Evolutionary conservation across 2,329 filamentous ascomycete species (phyloP).

Genomic region (Beauveria medogensis): DNA sequence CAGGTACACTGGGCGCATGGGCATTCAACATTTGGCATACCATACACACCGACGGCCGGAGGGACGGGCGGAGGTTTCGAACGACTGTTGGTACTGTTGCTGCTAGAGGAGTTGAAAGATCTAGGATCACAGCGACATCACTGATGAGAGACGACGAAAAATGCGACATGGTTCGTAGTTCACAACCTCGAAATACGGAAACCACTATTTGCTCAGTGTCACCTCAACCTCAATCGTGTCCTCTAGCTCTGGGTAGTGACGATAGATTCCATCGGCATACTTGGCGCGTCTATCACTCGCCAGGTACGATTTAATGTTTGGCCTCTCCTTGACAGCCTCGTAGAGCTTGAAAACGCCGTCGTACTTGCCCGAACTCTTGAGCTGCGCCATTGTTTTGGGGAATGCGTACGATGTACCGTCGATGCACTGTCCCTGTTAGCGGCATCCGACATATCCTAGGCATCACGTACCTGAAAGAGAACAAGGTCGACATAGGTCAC

Average conservation of each 20-base stretch:
- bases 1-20: too few species aligned
- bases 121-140: too few species aligned
- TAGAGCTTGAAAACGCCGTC: slow-evolving; percentile 56
- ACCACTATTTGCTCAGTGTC: background rate
- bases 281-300: slow-evolving; percentile 52
- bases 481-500: slow-evolving; percentile 68
- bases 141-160: background rate
- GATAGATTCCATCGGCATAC: slow-evolving; percentile 60
- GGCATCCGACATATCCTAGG: too few species aligned
- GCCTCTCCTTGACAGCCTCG: slow-evolving; percentile 51
- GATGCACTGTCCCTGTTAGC: slow-evolving; percentile 31
- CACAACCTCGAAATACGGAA: background rate
- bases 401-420: slow-evolving; percentile 60
- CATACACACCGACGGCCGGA: too few species aligned
- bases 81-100: too few species aligned
- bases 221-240: slow-evolving; percentile 18
- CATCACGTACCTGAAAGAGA: slow-evolving; percentile 54
- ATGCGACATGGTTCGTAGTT: background rate
- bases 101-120: too few species aligned
- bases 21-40: too few species aligned
- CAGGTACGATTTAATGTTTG: slow-evolving; percentile 61
- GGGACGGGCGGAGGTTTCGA: too few species aligned
- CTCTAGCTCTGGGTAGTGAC: slow-evolving; percentile 68
- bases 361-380: slow-evolving; percentile 50
- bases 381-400: slow-evolving; percentile 53